Conservation (phyloP, 2,329 filamentous ascomycete species). For the Dothideomycetes sp. region DNA sequence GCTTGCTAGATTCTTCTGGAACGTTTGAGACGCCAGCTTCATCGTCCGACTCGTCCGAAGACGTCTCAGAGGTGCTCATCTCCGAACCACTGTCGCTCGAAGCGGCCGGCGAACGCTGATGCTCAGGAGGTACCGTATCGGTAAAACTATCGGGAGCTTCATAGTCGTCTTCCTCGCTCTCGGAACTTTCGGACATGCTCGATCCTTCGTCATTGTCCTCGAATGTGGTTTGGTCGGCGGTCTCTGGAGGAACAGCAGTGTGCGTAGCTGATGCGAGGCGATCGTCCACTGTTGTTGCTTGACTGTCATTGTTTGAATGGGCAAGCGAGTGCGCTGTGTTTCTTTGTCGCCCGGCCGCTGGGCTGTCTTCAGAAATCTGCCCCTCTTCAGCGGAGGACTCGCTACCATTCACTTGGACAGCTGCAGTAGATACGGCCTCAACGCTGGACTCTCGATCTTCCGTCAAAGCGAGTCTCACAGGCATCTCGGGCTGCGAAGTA, state of each 20-base stretch:
- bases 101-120: not conserved
- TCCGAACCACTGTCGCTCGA: slow-evolving; percentile 4
- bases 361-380: not conserved
- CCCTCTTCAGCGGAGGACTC: not conserved
- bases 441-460: too few species aligned
- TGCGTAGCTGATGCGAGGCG: too few species aligned
- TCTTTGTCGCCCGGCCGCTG: not conserved
- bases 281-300: not conserved
- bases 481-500: too few species aligned
- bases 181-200: slow-evolving; percentile 12
- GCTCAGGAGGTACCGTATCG: not conserved
- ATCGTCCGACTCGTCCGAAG: slow-evolving; percentile 8
- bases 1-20: too few species aligned
- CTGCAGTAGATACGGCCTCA: too few species aligned
- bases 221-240: too few species aligned
- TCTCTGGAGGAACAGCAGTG: not conserved
- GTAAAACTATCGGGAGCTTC: too few species aligned
- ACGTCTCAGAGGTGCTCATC: slow-evolving; percentile 4
- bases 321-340: not conserved
- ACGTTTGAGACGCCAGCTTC: slow-evolving; percentile 11
- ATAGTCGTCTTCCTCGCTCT: slow-evolving; percentile 6
- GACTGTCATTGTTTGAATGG: not conserved
- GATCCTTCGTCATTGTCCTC: slow-evolving; percentile 1
- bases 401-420: too few species aligned
- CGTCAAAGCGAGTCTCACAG: too few species aligned